Evolutionary conservation across 768 basidiomycete genomes (phyloP).

Genomic region (Scleroderma citrinum): DNA sequence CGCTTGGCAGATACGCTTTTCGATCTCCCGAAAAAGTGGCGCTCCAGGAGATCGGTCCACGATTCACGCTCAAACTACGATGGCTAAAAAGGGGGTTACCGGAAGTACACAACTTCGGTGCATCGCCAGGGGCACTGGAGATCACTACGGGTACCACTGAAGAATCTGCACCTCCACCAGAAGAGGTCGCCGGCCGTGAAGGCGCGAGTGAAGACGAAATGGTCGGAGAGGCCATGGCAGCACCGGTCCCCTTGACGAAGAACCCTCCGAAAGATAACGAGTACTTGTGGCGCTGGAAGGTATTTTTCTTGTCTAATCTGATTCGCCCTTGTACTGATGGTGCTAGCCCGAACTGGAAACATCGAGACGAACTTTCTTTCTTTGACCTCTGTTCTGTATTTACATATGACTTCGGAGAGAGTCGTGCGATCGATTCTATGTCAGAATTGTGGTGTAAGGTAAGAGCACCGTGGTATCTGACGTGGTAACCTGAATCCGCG

Average conservation of each 20-base stretch:
- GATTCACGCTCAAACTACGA: constrained; percentile 90
- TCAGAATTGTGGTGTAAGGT: too few species aligned
- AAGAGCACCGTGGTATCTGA: too few species aligned
- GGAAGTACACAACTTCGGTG: constrained; percentile 65
- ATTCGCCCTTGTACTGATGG: not conserved
- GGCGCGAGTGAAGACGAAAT: constrained; percentile 21
- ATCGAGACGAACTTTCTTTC: constrained; percentile 84
- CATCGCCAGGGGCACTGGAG: constrained; percentile 49
- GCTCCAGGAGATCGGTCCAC: constrained; percentile 95
- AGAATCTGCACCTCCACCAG: constrained; percentile 10
- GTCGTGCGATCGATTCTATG: too few species aligned
- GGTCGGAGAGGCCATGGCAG: constrained; percentile 5
- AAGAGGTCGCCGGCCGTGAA: constrained; percentile 7
- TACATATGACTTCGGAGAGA: too few species aligned
- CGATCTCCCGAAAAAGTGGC: constrained; percentile 86
- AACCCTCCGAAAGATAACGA: constrained; percentile 68
- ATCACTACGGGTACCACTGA: constrained; percentile 42
- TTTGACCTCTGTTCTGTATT: constrained; percentile 36
- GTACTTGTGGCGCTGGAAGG: constrained; percentile 89
- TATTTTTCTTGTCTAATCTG: too few species aligned
- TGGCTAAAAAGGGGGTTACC: constrained; percentile 88
- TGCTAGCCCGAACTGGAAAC: constrained; percentile 91
- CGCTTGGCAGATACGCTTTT: constrained; percentile 71
- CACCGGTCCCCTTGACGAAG: constrained; percentile 7
- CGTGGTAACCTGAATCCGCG: too few species aligned